Evolutionary conservation across 208 protist species (phyloP).

Genomic region (Trypanosoma mega): DNA sequence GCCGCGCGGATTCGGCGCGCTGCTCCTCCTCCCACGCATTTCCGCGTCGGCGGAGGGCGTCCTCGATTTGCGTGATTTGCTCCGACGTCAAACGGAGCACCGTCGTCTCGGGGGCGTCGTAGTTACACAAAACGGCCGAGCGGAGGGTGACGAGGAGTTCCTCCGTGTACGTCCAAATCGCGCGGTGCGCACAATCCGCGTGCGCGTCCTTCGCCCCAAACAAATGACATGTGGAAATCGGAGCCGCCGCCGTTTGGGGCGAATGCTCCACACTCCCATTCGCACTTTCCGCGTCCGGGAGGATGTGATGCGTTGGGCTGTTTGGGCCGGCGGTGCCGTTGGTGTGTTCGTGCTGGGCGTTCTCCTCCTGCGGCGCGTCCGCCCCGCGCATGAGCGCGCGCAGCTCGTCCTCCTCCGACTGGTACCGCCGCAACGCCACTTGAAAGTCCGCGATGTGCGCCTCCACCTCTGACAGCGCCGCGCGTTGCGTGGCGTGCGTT

Average conservation of each 20-base stretch:
- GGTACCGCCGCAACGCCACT: conserved; percentile 15
- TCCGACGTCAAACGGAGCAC: conserved; percentile 34
- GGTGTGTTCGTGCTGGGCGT: neutral
- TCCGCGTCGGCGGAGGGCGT: conserved; percentile 27
- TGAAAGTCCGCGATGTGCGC: conserved; percentile 16
- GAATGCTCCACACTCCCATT: too few species aligned
- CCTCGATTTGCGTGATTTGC: conserved; percentile 36
- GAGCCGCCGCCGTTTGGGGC: neutral
- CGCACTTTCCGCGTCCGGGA: too few species aligned
- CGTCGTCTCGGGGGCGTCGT: conserved; percentile 25
- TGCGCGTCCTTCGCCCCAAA: neutral
- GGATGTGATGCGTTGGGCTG: too few species aligned
- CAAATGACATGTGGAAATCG: neutral
- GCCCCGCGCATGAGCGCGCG: conserved; percentile 6
- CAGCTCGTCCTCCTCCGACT: conserved; percentile 19
- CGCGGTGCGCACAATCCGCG: neutral
- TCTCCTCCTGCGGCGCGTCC: neutral
- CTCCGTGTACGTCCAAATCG: conserved; percentile 26
- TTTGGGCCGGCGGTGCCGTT: too few species aligned
- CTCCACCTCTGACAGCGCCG: conserved; percentile 20
- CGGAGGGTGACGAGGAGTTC: conserved; percentile 23
- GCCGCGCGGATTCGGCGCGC: conserved; percentile 23
- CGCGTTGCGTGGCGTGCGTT: conserved; percentile 15
- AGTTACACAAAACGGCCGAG: conserved; percentile 30
- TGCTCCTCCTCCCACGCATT: conserved; percentile 25